Evolutionary conservation across 1,284 basidiomycete species (phyloP), one percentile per base, ranked within the genome.

Genomic region (Serendipita sp.): DNA sequence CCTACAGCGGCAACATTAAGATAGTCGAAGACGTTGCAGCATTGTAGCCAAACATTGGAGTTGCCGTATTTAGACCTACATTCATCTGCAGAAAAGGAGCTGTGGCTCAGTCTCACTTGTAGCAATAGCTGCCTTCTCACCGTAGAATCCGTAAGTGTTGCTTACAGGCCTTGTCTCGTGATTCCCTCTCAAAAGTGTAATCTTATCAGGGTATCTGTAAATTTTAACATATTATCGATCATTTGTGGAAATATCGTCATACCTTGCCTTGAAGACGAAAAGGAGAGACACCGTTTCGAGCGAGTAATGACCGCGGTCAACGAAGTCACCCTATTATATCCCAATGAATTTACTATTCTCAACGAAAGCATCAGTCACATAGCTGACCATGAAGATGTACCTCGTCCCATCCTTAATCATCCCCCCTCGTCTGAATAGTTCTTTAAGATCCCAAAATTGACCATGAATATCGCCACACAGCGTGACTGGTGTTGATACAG

Each of bases 81-180:
- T 74, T 97, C 93, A 71, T 96, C 93, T 94, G 67, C 15, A 53
- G 15, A 41, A 47, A 50, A 34, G 55, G 32, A 49, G 32, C 30
- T n/a, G n/a, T 45, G 45, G 43, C 45, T 17, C 45, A 49, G 29
- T n/a, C 13, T 13, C 38, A 41, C 8, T 10, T 49, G n/a, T 29
- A 6, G 42, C 15, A 42, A 32, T 44, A 38, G 22, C n/a, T 5
- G 38, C 6, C 5, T 41, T 41, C 83, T 64, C 63, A 93, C 93
- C 93, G 71, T 97, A 98, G 74, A 98, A 98, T 13, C 94, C 94
- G 67, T 98, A 98, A 1, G 97, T 94, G 71, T 98, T 94, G 1
- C 95, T 98, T 69, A 98, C 97, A 72, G 97, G 94, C 67, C 95
- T 78, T 69, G 87, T 91, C 74, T 97, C 95, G 71, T 98, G 95